phyloP scores from a whole-genome alignment of 768 basidiomycete species.

The Thelephora ganbajun region DNA sequence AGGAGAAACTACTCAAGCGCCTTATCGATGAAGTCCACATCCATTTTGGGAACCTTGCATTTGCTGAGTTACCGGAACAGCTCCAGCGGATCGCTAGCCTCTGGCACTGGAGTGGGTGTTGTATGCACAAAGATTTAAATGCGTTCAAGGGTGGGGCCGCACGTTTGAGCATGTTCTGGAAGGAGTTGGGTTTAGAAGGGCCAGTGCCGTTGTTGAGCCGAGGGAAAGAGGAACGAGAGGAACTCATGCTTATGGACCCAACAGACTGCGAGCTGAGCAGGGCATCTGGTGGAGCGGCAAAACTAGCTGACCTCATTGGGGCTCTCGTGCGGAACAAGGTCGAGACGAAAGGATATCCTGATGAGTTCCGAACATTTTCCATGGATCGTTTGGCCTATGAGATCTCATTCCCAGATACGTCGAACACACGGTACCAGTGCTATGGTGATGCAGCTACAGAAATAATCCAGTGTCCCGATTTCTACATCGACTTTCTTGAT shows the following conservation, averaged over 20 bases:
- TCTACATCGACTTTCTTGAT: slow-evolving; percentile 16
- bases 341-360: slow-evolving; percentile 22
- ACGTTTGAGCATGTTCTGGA: slow-evolving; percentile 18
- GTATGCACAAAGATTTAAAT: no score
- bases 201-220: slow-evolving; percentile 19
- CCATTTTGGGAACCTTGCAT: no score
- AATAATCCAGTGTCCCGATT: slow-evolving; percentile 13
- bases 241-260: slow-evolving; percentile 4
- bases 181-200: slow-evolving; percentile 4
- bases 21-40: no score
- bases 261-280: slow-evolving; percentile 9
- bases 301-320: slow-evolving; percentile 16
- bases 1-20: no score
- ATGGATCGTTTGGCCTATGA: slow-evolving; percentile 10
- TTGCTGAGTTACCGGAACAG: no score
- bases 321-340: slow-evolving; percentile 21
- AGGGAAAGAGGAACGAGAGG: slow-evolving; percentile 14
- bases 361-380: slow-evolving; percentile 14
- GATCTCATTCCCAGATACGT: slow-evolving; percentile 20
- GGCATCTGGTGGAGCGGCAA: slow-evolving; percentile 15
- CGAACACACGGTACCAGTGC: slow-evolving; percentile 22
- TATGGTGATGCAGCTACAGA: slow-evolving; percentile 16
- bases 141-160: no score
- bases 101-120: no score
- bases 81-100: no score